Conservation (phyloP, 1,284 basidiomycete species). For the Fistulinella staudtii region DNA sequence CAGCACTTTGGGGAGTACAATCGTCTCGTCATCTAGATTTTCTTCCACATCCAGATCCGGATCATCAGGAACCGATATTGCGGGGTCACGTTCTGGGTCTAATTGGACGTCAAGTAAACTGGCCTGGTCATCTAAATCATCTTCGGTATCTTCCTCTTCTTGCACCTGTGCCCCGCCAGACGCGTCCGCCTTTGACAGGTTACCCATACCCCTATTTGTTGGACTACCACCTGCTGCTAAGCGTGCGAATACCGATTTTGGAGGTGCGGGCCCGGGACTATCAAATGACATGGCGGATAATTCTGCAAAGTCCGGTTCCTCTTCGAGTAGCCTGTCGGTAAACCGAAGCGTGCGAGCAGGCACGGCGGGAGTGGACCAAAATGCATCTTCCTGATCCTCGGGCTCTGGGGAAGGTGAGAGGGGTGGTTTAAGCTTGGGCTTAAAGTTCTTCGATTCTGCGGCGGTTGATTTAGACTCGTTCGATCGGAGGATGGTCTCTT, state of each 20-base stretch:
- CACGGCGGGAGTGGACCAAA: conserved; percentile 58
- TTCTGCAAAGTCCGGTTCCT: conserved; percentile 54
- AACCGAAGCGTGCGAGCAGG: conserved; percentile 57
- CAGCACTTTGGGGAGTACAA: conserved; percentile 27
- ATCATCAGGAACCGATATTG: not conserved
- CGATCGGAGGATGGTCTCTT: conserved; percentile 39
- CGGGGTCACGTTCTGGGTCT: conserved; percentile 5
- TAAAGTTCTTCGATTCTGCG: conserved; percentile 12
- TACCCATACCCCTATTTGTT: conserved; percentile 7
- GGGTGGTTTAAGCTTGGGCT: conserved; percentile 4
- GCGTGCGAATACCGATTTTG: conserved; percentile 29
- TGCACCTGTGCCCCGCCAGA: conserved; percentile 2
- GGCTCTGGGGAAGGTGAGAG: conserved; percentile 22
- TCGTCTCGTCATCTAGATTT: conserved; percentile 31
- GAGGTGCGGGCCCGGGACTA: conserved; percentile 40
- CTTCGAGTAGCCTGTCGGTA: conserved; percentile 58
- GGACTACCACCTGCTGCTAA: conserved; percentile 13
- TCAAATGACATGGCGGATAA: conserved; percentile 50
- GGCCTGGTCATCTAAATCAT: conserved; percentile 10
- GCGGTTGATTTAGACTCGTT: conserved; percentile 20
- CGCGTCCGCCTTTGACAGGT: conserved; percentile 6
- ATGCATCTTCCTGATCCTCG: conserved; percentile 47
- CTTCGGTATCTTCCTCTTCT: conserved; percentile 2
- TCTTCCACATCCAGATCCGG: conserved; percentile 17
- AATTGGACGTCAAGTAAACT: conserved; percentile 10